Base-by-base conservation (phyloP, 2,329 filamentous ascomycete genomes). In the Chaetothyriales sp. region DNA sequence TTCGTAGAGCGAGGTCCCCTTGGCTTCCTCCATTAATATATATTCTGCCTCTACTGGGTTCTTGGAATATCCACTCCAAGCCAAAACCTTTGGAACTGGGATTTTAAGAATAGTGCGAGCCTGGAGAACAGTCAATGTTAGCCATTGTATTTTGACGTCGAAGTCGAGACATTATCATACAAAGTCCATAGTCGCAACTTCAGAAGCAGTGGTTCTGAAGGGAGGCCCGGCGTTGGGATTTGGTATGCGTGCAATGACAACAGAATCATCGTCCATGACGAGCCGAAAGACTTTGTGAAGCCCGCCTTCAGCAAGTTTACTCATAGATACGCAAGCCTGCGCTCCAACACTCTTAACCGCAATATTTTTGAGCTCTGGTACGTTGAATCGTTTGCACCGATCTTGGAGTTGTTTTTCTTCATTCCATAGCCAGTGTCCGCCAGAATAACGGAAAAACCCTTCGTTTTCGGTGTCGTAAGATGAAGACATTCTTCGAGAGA, bases 191-290 rank as follows among this genome's bases (percentile, higher is more conserved):
- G 53, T 54, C 4, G 60, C 65, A 7, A 67, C 64, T 54, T 68
- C 66, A 22, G 58, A 58, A 6, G 61, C 64, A 22, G 64, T 66
- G 15, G 56, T 62, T n/a, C 60, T 60, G 1, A 29, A 48, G 4
- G 60, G n/a, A 18, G 61, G 62, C 5, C 65, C 65, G 48, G 63
- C 58, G 56, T 62, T 63, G 1, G 44, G 61, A 52, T 58, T 66
- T 0, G 64, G 64, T 33, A 67, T 59, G 19, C 66, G 66, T 2
- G 63, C 65, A 49, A 68, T 59, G 1, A 66, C 50, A 47, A 66
- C 62, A 2, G 29, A 57, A 22, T 62, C 61, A 54, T 67, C 56
- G 18, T 53, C 54, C 44, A 54, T 56, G 7, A 57, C 60, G 29
- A 63, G 47, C 2, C 58, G 40, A 20, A 65, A 63, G 8, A 50